Base-by-base conservation (phyloP, 73 alveolate genomes). In the Paramecium primaurelia region DNA sequence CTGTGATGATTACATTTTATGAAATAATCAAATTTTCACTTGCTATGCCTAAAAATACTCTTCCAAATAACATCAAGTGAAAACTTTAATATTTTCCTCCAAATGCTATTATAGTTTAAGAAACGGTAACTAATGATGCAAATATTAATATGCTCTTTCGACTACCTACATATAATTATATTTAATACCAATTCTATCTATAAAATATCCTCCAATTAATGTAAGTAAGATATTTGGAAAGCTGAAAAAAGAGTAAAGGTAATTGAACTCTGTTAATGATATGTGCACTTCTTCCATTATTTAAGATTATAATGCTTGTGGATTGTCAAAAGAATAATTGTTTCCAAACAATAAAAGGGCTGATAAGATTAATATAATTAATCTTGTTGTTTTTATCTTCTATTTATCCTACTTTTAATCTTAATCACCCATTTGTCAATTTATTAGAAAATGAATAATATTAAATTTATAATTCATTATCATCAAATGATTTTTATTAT, bases 41-140 rank as follows among this genome's bases (percentile, higher is more conserved):
- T 60, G 94, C 92, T n/a, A 87, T 14, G 16, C 96, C 96, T 7
- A 93, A 90, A 28, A 94, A 25, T 22, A 71, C 93, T 51, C 97
- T 51, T 16, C 97, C 97, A 2, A 92, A 47, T n/a, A 94, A 45
- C 93, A 86, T 83, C 8, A 92, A 14, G 38, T 26, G 7, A 59
- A 45, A 92, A n/a, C 25, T 54, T 30, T 77, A 11, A 45, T 47
- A 32, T 6, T 38, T 22, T 40, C 92, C 95, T 7, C 95, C 95
- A 9, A 86, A 9, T 28, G 92, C 87, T 28, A 92, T 25, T 6
- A 92, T 34, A 3, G 69, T 18, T 60, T 92, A 58, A 42, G 94
- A 93, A 12, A 71, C 10, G 11, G 95, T 60, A 25, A 86, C 83
- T 37, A 92, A 28, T 7, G 60, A 12, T 16, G 92, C 44, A 47